A percentile compares a stretch with the other conserved stretches of the same genome.
These are phyloP conservation scores for Talaromyces pinophilus DNA, from an alignment of 2,329 filamentous ascomycete species.

Conservation along the genomic window DNA sequence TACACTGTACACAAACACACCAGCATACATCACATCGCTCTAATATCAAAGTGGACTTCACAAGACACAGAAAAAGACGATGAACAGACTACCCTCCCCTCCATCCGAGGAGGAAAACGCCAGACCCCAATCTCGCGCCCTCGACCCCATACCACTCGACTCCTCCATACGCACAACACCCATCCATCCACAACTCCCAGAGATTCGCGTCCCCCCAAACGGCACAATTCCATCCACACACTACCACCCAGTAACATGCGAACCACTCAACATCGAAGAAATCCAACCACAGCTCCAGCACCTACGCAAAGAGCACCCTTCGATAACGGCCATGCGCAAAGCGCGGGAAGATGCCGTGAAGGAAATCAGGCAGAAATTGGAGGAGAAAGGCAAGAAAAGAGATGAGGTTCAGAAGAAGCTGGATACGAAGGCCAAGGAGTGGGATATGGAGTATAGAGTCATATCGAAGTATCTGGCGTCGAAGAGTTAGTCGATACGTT, in stretches of 20 bases:
- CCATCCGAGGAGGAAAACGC: slow-evolving; percentile 34
- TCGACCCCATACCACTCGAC: slow-evolving; percentile 36
- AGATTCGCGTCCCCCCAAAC: slow-evolving; percentile 41
- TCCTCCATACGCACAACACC: slow-evolving; percentile 40
- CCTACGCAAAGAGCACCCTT: slow-evolving; percentile 40
- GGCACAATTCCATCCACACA: slow-evolving; percentile 30
- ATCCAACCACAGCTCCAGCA: slow-evolving; percentile 36
- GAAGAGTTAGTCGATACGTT: neutral
- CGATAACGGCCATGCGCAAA: slow-evolving; percentile 37
- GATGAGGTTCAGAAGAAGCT: slow-evolving; percentile 44
- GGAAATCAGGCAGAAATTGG: slow-evolving; percentile 41
- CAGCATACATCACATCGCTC: neutral
- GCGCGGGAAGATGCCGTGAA: slow-evolving; percentile 42
- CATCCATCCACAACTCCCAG: slow-evolving; percentile 42
- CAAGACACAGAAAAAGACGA: slow-evolving; percentile 17
- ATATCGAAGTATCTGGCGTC: slow-evolving; percentile 44
- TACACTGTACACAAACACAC: neutral
- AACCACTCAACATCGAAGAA: slow-evolving; percentile 36
- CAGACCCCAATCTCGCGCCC: slow-evolving; percentile 22
- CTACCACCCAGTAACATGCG: slow-evolving; percentile 44
- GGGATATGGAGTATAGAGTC: slow-evolving; percentile 46
- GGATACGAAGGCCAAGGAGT: slow-evolving; percentile 47
- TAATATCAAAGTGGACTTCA: neutral
- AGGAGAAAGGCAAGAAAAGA: slow-evolving; percentile 41
- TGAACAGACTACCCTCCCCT: slow-evolving; percentile 39